These are phyloP conservation scores for Avena eriantha DNA, from an alignment of 176 grass and related monocot species.

Conservation along the genomic window DNA sequence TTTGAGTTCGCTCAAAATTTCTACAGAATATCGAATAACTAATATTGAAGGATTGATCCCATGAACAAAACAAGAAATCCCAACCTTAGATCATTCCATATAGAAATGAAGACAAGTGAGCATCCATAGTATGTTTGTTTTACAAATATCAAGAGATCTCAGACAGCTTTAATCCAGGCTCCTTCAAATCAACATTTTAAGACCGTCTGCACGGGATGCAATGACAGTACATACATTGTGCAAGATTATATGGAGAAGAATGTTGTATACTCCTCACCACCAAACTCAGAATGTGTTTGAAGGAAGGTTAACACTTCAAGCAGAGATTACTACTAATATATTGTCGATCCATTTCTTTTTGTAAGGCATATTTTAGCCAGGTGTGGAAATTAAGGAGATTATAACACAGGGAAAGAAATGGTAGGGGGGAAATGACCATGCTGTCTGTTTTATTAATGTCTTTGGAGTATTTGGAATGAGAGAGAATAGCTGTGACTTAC, in stretches of 20 bases:
- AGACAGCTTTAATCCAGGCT: neutral
- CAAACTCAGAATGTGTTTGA: neutral
- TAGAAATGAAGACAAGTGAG: neutral
- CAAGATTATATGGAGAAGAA: conserved; percentile 4
- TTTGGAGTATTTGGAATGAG: neutral
- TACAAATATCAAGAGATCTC: neutral
- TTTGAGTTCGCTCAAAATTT: neutral
- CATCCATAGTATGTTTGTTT: neutral
- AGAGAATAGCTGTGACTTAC: neutral
- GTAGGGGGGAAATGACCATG: neutral
- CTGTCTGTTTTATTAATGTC: neutral
- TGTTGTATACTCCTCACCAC: neutral
- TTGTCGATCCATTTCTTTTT: neutral
- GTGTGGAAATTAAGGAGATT: neutral
- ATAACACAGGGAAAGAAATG: neutral
- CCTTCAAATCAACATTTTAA: neutral
- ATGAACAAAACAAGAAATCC: neutral
- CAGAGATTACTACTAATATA: neutral
- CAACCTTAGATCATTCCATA: neutral
- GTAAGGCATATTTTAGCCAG: neutral
- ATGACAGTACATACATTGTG: neutral
- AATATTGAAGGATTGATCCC: neutral
- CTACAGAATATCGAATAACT: neutral
- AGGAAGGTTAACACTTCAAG: neutral
- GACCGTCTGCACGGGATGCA: neutral